Conservation (phyloP, 2,329 filamentous ascomycete species). For the Acrocalymma vagum region DNA sequence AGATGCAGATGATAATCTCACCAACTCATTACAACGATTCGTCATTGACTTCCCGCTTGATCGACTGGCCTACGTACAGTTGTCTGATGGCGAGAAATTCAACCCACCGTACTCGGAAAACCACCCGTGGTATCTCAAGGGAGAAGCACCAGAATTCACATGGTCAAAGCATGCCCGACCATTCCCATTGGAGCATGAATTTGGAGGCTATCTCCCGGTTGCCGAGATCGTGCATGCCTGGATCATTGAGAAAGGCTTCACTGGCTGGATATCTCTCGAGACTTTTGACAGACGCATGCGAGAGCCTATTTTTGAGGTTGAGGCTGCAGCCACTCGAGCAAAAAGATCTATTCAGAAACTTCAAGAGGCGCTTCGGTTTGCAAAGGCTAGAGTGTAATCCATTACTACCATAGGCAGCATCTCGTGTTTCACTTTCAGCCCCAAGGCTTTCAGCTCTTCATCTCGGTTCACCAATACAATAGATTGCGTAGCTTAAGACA, state of each 20-base stretch:
- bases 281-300: slow-evolving; percentile 18
- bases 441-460: no score
- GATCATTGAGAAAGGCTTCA: slow-evolving; percentile 12
- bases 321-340: slow-evolving; percentile 8
- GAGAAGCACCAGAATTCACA: slow-evolving; percentile 11
- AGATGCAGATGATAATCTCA: slow-evolving; percentile 9
- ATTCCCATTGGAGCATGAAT: slow-evolving; percentile 15
- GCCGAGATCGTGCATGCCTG: slow-evolving; percentile 8
- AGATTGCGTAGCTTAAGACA: no score
- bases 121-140: slow-evolving; percentile 15
- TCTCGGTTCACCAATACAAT: no score
- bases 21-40: slow-evolving; percentile 2
- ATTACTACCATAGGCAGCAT: no score
- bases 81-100: slow-evolving; percentile 16
- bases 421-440: no score
- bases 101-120: slow-evolving; percentile 5
- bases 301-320: slow-evolving; percentile 3
- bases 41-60: slow-evolving; percentile 6
- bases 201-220: slow-evolving; percentile 18
- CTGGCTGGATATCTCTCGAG: slow-evolving; percentile 20
- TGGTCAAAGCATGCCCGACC: slow-evolving; percentile 19
- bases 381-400: no score
- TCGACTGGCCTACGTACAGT: slow-evolving; percentile 13
- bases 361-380: neutral
- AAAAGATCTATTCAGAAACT: slow-evolving; percentile 4